A percentile compares a stretch with the other conserved stretches of the same genome.
These are phyloP conservation scores for Artemisia argyi DNA, from an alignment of 129 eudicot species.

Conservation along the genomic window DNA sequence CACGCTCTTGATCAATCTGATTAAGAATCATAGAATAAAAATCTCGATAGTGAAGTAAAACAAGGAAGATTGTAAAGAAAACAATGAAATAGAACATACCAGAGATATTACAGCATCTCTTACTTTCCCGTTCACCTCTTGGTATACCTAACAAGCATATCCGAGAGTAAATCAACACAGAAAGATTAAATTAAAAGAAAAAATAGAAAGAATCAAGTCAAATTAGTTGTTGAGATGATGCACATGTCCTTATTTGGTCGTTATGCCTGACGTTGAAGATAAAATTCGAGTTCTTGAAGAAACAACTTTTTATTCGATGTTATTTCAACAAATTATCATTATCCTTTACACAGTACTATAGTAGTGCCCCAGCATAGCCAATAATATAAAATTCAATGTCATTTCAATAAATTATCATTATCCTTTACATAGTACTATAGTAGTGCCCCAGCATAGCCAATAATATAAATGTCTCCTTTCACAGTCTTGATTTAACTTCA, in stretches of 20 bases:
- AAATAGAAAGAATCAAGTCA: too few species aligned
- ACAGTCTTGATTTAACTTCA: too few species aligned
- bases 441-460: neutral
- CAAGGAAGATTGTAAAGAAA: neutral
- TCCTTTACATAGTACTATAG: too few species aligned
- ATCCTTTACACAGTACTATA: too few species aligned
- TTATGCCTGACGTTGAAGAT: too few species aligned
- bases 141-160: constrained; percentile 59
- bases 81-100: constrained; percentile 45
- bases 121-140: constrained; percentile 73
- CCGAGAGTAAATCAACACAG: neutral
- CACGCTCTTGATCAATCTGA: constrained; percentile 95
- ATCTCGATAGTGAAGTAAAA: neutral
- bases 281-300: too few species aligned
- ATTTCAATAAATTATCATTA: too few species aligned
- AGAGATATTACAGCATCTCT: constrained; percentile 97
- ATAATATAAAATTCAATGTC: neutral
- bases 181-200: too few species aligned
- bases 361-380: neutral
- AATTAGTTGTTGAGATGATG: too few species aligned
- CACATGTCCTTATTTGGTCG: too few species aligned
- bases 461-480: too few species aligned
- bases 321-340: neutral
- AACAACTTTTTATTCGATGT: neutral
- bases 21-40: neutral